Conservation (phyloP, 164 flowering plant species). For the Vitis riparia region DNA sequence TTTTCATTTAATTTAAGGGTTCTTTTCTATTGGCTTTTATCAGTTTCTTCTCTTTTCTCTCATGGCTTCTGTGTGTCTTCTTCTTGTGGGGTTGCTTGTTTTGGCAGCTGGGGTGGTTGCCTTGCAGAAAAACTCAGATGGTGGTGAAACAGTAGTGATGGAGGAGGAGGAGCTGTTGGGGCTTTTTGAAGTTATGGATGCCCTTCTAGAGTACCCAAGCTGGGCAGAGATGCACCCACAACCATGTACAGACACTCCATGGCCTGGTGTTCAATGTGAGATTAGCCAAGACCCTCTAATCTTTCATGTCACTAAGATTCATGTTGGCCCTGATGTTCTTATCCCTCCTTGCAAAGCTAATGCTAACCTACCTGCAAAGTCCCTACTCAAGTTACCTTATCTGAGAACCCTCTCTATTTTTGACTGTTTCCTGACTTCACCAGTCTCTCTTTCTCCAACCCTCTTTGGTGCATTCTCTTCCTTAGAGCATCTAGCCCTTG, state of each 20-base stretch:
- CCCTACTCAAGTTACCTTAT: conserved; percentile 38
- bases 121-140: conserved; percentile 1
- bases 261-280: conserved; percentile 64
- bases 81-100: conserved; percentile 21
- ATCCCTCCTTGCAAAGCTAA: conserved; percentile 44
- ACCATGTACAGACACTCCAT: conserved; percentile 64
- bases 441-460: conserved; percentile 29
- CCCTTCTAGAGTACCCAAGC: conserved; percentile 39
- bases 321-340: conserved; percentile 42
- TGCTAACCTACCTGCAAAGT: conserved; percentile 31
- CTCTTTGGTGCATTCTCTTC: conserved; percentile 36
- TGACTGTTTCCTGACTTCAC: conserved; percentile 37
- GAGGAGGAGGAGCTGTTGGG: conserved; percentile 44
- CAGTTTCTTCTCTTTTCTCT: background rate
- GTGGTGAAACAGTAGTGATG: conserved; percentile 23
- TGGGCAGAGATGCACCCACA: conserved; percentile 51
- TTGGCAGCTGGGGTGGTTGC: conserved; percentile 17
- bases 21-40: background rate
- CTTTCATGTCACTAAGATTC: conserved; percentile 54
- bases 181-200: conserved; percentile 48
- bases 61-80: conserved; percentile 22
- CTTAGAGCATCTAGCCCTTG: conserved; percentile 40
- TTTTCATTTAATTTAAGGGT: background rate
- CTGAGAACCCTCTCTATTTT: conserved; percentile 50
- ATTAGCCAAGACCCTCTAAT: conserved; percentile 28